phyloP scores from a whole-genome alignment of 176 grass and related monocot species.

The Zizania latifolia region DNA sequence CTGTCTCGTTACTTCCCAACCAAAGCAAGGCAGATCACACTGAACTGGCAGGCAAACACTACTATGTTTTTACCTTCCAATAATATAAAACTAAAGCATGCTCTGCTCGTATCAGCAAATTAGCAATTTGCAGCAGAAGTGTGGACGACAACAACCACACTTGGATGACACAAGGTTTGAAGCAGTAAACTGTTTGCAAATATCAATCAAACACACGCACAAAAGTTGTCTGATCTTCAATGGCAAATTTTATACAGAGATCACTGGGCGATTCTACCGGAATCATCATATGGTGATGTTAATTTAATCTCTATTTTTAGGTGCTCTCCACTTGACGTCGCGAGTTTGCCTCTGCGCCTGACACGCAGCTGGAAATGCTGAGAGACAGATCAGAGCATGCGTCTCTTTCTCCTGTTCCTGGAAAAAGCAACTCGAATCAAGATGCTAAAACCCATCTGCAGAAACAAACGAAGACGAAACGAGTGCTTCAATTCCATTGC shows the following conservation, averaged over 20 bases:
- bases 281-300: too few species aligned
- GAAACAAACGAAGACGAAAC: neutral
- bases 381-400: neutral
- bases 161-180: neutral
- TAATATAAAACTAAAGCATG: neutral
- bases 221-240: neutral
- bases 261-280: neutral
- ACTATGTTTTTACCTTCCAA: neutral
- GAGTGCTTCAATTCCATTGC: neutral
- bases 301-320: too few species aligned
- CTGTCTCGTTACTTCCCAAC: too few species aligned
- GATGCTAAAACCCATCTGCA: neutral
- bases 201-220: neutral
- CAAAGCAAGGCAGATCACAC: neutral
- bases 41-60: neutral
- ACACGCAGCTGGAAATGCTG: too few species aligned
- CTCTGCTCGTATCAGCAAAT: constrained; percentile 9
- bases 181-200: neutral
- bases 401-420: neutral
- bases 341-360: too few species aligned
- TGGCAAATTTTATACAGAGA: neutral
- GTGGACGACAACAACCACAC: constrained; percentile 10
- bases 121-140: constrained; percentile 1
- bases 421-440: neutral
- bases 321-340: too few species aligned